A percentile compares a stretch with the other conserved stretches of the same genome.
Conservation (phyloP, 441 rosid species). For the Bocquillonia castaneifolia region DNA sequence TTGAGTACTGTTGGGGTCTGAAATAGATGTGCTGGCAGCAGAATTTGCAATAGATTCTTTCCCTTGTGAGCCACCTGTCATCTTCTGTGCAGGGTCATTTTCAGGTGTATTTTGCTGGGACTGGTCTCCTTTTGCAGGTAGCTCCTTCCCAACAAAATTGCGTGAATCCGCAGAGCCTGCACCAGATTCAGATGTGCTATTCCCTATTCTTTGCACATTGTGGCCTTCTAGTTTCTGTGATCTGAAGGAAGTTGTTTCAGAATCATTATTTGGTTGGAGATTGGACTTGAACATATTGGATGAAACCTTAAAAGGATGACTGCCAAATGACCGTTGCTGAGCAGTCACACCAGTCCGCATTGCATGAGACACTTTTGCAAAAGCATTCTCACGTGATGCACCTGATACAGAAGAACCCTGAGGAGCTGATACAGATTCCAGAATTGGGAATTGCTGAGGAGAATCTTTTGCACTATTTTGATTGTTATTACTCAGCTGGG, state of each 20-base stretch:
- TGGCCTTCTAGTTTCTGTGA: slow-evolving; percentile 39
- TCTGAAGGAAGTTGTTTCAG: slow-evolving; percentile 34
- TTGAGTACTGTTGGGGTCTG: slow-evolving; percentile 34
- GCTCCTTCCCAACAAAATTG: slow-evolving; percentile 30
- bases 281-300: slow-evolving; percentile 32
- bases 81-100: slow-evolving; percentile 26
- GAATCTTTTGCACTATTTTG: slow-evolving; percentile 32
- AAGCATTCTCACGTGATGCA: slow-evolving; percentile 35
- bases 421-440: slow-evolving; percentile 42
- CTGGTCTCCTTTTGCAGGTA: slow-evolving; percentile 24
- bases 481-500: slow-evolving; percentile 25
- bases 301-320: slow-evolving; percentile 33
- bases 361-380: slow-evolving; percentile 36
- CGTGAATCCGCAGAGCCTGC: slow-evolving; percentile 29
- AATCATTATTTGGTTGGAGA: slow-evolving; percentile 32
- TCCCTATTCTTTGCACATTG: slow-evolving; percentile 33
- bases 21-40: slow-evolving; percentile 27
- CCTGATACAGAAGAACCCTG: slow-evolving; percentile 34
- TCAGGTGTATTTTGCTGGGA: slow-evolving; percentile 26
- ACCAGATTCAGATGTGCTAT: slow-evolving; percentile 33
- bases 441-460: slow-evolving; percentile 43
- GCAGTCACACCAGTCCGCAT: slow-evolving; percentile 38
- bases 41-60: slow-evolving; percentile 28
- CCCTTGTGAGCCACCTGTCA: slow-evolving; percentile 19
- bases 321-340: slow-evolving; percentile 36